phyloP scores from a whole-genome alignment of 768 basidiomycete species.

The Lactifluus volemus region DNA sequence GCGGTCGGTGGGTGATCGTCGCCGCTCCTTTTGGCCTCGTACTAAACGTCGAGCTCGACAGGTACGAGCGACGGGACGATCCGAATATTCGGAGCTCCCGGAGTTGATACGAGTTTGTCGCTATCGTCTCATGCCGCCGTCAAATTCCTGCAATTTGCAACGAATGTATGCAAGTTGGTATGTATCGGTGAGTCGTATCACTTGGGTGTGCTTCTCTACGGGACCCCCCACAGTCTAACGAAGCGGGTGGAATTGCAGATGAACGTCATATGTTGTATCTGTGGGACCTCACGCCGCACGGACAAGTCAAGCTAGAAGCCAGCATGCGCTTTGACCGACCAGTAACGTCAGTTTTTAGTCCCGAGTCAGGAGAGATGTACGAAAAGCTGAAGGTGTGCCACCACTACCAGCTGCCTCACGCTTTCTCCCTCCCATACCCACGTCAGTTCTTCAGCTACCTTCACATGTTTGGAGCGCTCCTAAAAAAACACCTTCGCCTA shows the following conservation, averaged over 20 bases:
- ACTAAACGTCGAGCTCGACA: constrained; percentile 21
- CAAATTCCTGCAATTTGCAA: constrained; percentile 56
- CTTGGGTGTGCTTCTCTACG: neutral
- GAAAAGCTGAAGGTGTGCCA: constrained; percentile 3
- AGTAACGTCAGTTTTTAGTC: constrained; percentile 28
- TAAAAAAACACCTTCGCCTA: neutral
- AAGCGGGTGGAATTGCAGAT: constrained; percentile 31
- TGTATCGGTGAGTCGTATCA: constrained; percentile 43
- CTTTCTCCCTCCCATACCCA: constrained; percentile 66
- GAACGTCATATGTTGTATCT: constrained; percentile 45
- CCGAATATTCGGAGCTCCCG: constrained; percentile 57
- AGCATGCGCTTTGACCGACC: constrained; percentile 41
- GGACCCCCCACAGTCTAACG: neutral
- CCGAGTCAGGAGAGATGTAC: neutral
- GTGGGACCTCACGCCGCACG: constrained; percentile 48
- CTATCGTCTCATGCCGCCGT: constrained; percentile 35
- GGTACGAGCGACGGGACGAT: constrained; percentile 60
- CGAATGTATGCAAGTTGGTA: constrained; percentile 43
- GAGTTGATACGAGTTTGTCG: constrained; percentile 48
- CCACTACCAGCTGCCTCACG: constrained; percentile 38
- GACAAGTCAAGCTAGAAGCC: constrained; percentile 43
- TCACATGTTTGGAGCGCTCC: neutral
- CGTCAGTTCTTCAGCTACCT: constrained; percentile 33
- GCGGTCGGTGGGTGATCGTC: constrained; percentile 42
- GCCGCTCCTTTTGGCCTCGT: neutral